These are phyloP conservation scores for Boletus huronensis DNA, from an alignment of 768 basidiomycete genomes.

Conservation along the genomic window DNA sequence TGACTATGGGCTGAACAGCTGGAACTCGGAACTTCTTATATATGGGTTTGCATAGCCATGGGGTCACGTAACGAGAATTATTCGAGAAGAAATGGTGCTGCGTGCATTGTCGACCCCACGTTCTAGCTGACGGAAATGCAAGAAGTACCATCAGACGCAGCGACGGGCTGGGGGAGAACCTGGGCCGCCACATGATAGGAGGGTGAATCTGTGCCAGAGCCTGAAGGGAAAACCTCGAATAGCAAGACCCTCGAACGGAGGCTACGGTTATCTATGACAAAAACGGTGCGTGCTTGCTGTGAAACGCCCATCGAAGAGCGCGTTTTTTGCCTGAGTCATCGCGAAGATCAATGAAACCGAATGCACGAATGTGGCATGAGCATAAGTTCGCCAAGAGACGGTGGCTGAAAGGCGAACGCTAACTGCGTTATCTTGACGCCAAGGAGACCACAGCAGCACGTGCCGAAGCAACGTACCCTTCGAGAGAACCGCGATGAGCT, in stretches of 20 bases:
- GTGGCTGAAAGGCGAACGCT: not conserved
- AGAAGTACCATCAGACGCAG: slow-evolving; percentile 12
- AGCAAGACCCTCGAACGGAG: not conserved
- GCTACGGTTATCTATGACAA: slow-evolving; percentile 1
- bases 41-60: slow-evolving; percentile 11
- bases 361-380: not conserved
- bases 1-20: slow-evolving; percentile 1
- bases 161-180: not conserved
- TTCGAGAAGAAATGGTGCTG: not conserved
- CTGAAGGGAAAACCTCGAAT: not conserved
- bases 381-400: not conserved
- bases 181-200: not conserved
- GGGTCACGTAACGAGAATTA: not conserved
- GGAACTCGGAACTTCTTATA: slow-evolving; percentile 16
- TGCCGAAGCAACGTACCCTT: not conserved
- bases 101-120: slow-evolving; percentile 1
- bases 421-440: too few relatives aligned
- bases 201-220: slow-evolving; percentile 8
- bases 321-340: slow-evolving; percentile 21
- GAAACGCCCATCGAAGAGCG: not conserved
- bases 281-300: slow-evolving; percentile 11
- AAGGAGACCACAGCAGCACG: too few relatives aligned
- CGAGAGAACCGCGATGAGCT: slow-evolving; percentile 35
- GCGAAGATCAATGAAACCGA: slow-evolving; percentile 12
- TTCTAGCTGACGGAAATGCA: slow-evolving; percentile 22